Conservation (phyloP, 768 basidiomycete species). For the Pleurotus eryngii region DNA sequence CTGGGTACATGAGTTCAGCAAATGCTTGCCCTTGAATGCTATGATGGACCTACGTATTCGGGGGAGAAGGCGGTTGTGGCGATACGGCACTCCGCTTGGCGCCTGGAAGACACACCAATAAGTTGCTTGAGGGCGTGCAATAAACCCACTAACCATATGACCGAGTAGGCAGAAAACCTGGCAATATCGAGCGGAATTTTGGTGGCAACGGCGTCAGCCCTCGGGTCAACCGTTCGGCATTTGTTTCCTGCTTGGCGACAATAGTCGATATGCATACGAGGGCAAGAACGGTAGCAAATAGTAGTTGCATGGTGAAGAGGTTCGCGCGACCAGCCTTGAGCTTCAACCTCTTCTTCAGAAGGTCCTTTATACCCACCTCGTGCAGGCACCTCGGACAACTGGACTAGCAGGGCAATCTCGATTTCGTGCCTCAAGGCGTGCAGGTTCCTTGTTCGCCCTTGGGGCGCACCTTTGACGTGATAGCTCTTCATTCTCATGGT, state of each 20-base stretch:
- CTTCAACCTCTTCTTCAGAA: background rate
- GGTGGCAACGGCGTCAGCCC: slow-evolving; percentile 38
- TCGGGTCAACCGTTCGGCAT: slow-evolving; percentile 40
- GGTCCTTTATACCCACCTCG: background rate
- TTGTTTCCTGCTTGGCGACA: slow-evolving; percentile 25
- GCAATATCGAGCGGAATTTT: slow-evolving; percentile 28
- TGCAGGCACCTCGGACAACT: background rate
- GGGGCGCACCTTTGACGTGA: background rate
- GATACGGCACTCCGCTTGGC: background rate
- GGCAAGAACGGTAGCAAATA: background rate
- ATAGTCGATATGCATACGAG: background rate
- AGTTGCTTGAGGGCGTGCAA: background rate
- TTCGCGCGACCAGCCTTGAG: too few species aligned
- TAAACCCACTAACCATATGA: slow-evolving; percentile 18
- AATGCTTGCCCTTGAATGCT: background rate
- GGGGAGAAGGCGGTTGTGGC: background rate
- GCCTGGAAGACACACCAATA: background rate
- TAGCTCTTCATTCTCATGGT: background rate
- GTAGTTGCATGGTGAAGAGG: background rate
- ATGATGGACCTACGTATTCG: background rate
- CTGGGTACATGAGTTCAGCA: background rate
- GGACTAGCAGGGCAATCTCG: background rate
- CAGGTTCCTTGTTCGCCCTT: background rate
- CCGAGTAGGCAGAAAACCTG: slow-evolving; percentile 26
- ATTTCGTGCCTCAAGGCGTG: background rate